Evolutionary conservation across 106 monocot genomes (phyloP).

Genomic region (Platanthera guangdongensis): DNA sequence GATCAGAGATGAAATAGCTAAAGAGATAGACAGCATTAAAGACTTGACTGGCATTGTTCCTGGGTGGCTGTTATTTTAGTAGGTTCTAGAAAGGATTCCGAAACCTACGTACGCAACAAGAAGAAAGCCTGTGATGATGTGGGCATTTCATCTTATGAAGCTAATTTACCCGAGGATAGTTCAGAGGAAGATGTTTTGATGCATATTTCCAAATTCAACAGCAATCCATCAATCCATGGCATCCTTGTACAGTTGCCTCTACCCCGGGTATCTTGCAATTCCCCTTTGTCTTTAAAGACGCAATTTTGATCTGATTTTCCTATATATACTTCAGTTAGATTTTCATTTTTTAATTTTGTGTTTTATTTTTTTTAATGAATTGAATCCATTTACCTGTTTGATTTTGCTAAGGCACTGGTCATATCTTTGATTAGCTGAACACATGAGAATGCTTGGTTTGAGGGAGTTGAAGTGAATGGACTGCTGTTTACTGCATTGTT

Average conservation of each 20-base stretch:
- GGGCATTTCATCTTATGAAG: conserved; percentile 71
- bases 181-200: conserved; percentile 53
- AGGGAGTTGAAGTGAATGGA: too few relatives aligned
- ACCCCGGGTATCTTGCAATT: conserved; percentile 19
- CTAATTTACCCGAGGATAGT: conserved; percentile 56
- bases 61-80: conserved; percentile 90
- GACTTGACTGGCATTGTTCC: conserved; percentile 46
- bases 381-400: not conserved
- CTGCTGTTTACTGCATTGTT: too few relatives aligned
- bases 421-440: not conserved
- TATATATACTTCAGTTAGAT: too few relatives aligned
- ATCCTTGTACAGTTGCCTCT: conserved; percentile 80
- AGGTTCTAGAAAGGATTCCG: conserved; percentile 74
- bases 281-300: not conserved
- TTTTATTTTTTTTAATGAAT: too few relatives aligned
- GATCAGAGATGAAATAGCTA: conserved; percentile 68
- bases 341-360: too few relatives aligned
- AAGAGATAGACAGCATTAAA: conserved; percentile 41
- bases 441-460: too few relatives aligned
- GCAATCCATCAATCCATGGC: conserved; percentile 66
- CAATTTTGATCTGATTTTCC: too few relatives aligned
- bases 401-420: not conserved
- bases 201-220: conserved; percentile 61
- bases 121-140: conserved; percentile 91
- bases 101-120: conserved; percentile 85